Conservation (phyloP, 208 protist genomes). For the Wallacemonas sp. region DNA sequence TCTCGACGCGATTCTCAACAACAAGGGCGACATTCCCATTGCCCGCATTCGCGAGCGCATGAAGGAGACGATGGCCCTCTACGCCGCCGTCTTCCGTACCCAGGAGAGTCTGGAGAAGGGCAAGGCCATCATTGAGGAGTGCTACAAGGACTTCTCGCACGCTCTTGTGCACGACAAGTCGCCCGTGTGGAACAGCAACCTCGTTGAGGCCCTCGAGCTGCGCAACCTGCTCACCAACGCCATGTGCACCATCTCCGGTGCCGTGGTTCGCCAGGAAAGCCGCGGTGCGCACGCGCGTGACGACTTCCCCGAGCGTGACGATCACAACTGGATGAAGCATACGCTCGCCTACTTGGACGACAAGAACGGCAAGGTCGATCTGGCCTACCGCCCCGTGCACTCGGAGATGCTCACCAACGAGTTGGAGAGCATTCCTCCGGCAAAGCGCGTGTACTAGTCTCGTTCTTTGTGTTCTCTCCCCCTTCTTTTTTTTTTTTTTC, state of each 20-base stretch:
- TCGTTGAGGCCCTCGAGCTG: slow-evolving; percentile 99
- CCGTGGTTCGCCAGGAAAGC: slow-evolving; percentile 95
- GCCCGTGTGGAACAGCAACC: slow-evolving; percentile 97
- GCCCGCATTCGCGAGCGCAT: slow-evolving; percentile 96
- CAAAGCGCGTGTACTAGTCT: slow-evolving; percentile 92
- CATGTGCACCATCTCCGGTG: slow-evolving; percentile 93
- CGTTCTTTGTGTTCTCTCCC: too few species aligned
- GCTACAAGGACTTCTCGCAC: slow-evolving; percentile 93
- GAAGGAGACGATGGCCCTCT: slow-evolving; percentile 97
- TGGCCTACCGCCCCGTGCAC: slow-evolving; percentile 95
- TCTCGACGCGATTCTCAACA: slow-evolving; percentile 95
- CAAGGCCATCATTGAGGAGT: slow-evolving; percentile 91
- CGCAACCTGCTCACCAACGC: slow-evolving; percentile 98
- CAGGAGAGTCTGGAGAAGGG: slow-evolving; percentile 94
- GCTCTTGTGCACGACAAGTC: slow-evolving; percentile 94
- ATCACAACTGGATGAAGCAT: slow-evolving; percentile 99
- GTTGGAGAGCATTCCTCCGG: slow-evolving; percentile 80
- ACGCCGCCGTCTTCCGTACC: slow-evolving; percentile 97
- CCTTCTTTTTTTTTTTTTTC: slow-evolving; percentile 14
- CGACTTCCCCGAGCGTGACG: slow-evolving; percentile 96
- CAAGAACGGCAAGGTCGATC: slow-evolving; percentile 85
- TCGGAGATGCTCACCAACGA: slow-evolving; percentile 93
- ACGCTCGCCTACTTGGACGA: slow-evolving; percentile 96
- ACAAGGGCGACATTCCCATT: slow-evolving; percentile 92
- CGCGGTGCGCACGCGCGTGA: slow-evolving; percentile 98